phyloP scores from a whole-genome alignment of 495 filamentous ascomycete genomes.

The Penicillium herquei region DNA sequence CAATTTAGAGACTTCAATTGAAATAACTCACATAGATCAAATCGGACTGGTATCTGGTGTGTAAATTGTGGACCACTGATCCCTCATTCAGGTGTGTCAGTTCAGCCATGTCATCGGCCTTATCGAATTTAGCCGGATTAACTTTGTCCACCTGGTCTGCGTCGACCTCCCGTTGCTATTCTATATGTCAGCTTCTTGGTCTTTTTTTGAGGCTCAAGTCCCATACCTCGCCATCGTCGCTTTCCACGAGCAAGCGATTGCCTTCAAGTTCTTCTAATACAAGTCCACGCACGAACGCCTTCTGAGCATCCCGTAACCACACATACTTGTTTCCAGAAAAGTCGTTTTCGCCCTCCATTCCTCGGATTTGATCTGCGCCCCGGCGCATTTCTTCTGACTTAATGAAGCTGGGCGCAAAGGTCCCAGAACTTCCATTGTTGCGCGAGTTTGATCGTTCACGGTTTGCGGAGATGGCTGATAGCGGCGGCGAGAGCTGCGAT shows the following conservation, averaged over 20 bases:
- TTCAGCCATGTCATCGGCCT: conserved; percentile 98
- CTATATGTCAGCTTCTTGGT: conserved; percentile 13
- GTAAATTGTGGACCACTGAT: conserved; percentile 95
- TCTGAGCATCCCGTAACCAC: conserved; percentile 84
- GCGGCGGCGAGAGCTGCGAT: conserved; percentile 43
- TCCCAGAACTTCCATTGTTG: conserved; percentile 59
- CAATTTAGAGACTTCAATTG: neutral
- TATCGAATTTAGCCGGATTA: conserved; percentile 99
- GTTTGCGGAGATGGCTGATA: conserved; percentile 23
- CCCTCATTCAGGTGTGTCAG: conserved; percentile 96
- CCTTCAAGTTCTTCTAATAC: conserved; percentile 76
- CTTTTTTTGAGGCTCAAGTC: neutral
- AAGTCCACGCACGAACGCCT: conserved; percentile 88
- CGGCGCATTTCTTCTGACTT: conserved; percentile 73
- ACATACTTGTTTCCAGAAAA: conserved; percentile 99
- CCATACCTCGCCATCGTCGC: conserved; percentile 86
- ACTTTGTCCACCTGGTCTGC: conserved; percentile 91
- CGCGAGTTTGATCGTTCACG: conserved; percentile 61
- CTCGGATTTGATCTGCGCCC: conserved; percentile 64
- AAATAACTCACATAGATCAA: conserved; percentile 75
- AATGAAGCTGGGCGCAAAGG: conserved; percentile 95
- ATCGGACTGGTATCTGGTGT: conserved; percentile 90
- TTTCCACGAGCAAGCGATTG: conserved; percentile 75
- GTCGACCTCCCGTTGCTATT: conserved; percentile 81
- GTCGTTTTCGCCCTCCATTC: conserved; percentile 92